phyloP scores from a whole-genome alignment of 2,329 filamentous ascomycete species.

The Cyanodermella asteris region DNA sequence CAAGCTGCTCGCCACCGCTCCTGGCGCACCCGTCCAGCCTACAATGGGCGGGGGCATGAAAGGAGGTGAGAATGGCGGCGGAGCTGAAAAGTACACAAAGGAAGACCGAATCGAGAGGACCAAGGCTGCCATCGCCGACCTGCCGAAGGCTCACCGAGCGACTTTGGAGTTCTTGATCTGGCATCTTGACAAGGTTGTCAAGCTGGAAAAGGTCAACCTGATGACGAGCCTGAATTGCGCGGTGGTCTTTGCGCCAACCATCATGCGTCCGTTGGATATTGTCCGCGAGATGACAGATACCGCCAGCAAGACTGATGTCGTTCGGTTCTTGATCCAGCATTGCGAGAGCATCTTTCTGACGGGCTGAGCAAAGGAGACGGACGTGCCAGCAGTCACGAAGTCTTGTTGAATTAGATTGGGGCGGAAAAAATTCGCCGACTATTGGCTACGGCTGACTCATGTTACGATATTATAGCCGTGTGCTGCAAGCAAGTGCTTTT shows the following conservation, averaged over 20 bases:
- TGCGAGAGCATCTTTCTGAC: constrained; percentile 54
- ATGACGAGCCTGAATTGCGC: constrained; percentile 95
- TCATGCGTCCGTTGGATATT: constrained; percentile 77
- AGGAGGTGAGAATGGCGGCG: constrained; percentile 3
- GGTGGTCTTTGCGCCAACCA: constrained; percentile 92
- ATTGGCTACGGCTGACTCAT: no score
- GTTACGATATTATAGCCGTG: no score
- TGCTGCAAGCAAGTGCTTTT: no score
- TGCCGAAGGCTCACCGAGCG: constrained; percentile 69
- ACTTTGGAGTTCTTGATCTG: constrained; percentile 86
- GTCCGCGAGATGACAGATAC: constrained; percentile 94
- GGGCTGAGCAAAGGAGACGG: no score
- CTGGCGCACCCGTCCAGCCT: constrained; percentile 1
- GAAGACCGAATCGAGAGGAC: constrained; percentile 30
- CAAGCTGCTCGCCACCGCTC: constrained; percentile 44
- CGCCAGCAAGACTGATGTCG: constrained; percentile 72
- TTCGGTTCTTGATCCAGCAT: constrained; percentile 86
- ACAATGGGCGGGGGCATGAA: no score
- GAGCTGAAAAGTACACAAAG: constrained; percentile 4
- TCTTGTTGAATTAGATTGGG: no score
- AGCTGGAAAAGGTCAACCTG: constrained; percentile 64
- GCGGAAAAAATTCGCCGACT: no score
- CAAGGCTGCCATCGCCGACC: constrained; percentile 45
- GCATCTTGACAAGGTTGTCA: constrained; percentile 72
- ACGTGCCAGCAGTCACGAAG: no score